Base-by-base conservation (phyloP, 805 yeast genomes). In the Saccharomycopsis microspora region DNA sequence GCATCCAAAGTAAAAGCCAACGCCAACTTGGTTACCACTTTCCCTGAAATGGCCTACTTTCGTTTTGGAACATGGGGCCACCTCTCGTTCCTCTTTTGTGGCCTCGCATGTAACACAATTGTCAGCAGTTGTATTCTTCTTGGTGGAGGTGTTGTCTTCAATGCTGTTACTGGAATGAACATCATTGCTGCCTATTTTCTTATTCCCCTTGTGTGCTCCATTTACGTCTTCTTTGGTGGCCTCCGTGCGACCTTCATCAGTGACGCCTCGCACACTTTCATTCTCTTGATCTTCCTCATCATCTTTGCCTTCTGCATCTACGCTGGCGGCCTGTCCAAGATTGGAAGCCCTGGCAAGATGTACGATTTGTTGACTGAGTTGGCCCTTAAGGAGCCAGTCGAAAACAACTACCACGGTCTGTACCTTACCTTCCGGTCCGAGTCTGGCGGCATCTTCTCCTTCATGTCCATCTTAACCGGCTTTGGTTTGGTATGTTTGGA, bases 211-310 rank as follows among this genome's bases (percentile, higher is more conserved):
- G 74, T 74, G n/a, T 76, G 74, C 42, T 63, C 72, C 45, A 57
- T 73, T 11, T 75, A 74, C 55, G 74, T 76, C 3, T 63, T 67
- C 31, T 64, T 72, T 39, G 79, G 78, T 44, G 80, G 79, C 5
- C 58, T 74, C 32, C 69, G 72, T 53, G 74, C 77, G 8, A 74
- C 79, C 3, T 73, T 74, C 51, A 61, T 74, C 38, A 68, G 78
- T 9, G 79, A 75, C 57, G 74, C 73, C 57, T 63, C 67, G 11
- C 78, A 73, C 57, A 71, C 76, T 1, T 68, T 71, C 42, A 65
- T 72, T 46, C 60, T 72, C 41, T 62, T 67, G 50, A 60, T 65
- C 32, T 64, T 72, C 44, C 56, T 72, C 42, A 53, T 70, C 43
- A 56, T 64, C 5, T 58, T 68, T 19, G 57, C 58, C 4, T 70